Evolutionary conservation across 1,139 yeast genomes (phyloP).

Genomic region (Blastobotrys apis): DNA sequence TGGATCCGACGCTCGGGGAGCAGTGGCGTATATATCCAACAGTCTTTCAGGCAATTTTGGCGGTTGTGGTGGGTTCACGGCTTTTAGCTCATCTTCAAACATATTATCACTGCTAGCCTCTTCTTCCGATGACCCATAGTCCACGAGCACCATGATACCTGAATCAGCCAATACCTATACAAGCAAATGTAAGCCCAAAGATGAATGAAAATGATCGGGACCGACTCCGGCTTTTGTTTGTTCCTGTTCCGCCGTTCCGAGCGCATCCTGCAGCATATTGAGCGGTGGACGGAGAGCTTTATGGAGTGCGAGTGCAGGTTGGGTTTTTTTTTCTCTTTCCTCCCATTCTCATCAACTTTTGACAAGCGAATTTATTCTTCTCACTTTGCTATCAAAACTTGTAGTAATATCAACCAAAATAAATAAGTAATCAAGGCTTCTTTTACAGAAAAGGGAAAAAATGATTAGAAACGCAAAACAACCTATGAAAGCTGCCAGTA

Average conservation of each 20-base stretch:
- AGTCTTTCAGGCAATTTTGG: constrained; percentile 31
- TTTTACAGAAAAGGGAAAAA: background rate
- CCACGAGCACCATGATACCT: constrained; percentile 18
- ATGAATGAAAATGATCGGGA: background rate
- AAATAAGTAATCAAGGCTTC: too few species aligned
- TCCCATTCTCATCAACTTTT: too few species aligned
- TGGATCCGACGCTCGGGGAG: constrained; percentile 25
- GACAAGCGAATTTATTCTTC: too few species aligned
- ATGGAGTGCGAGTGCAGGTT: too few species aligned
- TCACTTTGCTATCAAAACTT: too few species aligned
- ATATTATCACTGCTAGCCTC: constrained; percentile 1
- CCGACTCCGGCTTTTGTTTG: background rate
- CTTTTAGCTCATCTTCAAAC: background rate
- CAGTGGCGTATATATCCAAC: constrained; percentile 27
- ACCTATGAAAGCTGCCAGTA: constrained; percentile 6
- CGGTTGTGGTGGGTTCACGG: constrained; percentile 3
- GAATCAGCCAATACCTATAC: background rate
- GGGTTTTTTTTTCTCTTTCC: too few species aligned
- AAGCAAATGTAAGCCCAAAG: background rate
- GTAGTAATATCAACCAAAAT: too few species aligned
- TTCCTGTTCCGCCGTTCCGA: too few species aligned
- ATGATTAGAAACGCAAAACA: constrained; percentile 13
- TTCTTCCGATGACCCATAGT: constrained; percentile 18
- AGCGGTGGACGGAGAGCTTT: too few species aligned
- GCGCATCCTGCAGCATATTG: too few species aligned